Evolutionary conservation across 306 rosid genomes (phyloP), one percentile per base, ranked within the genome.

Genomic region (Acacia melanoxylon): DNA sequence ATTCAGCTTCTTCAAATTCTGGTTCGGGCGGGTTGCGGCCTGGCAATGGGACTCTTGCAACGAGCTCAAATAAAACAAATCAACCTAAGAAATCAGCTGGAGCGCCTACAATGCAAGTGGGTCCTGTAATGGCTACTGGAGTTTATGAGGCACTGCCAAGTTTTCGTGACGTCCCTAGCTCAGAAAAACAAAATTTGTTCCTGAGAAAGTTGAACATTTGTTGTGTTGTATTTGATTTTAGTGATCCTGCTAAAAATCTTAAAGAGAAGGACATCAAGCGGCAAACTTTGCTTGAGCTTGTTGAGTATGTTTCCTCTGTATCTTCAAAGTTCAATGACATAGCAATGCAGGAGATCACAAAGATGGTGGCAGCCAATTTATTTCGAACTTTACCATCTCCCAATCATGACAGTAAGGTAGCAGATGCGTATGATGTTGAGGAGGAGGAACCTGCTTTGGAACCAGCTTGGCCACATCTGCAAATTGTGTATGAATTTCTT

Each of bases 381-480:
- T 89, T 89, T 86, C 88, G 92, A 49, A 81, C 90, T 27, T 75
- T 87, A 27, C 80, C 90, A 1, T 83, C 82, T 70, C 49, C 83
- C n/a, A 87, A 75, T 84, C 88, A 56, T 69, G 92, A 89, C 37
- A 81, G 74, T 77, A 87, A 83, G 85, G 82, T 77, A 72, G 84
- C 85, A 29, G 92, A 89, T 79, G 51, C 44, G 35, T 87, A 85
- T 77, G 92, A 89, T 61, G 79, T 74, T 27, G 92, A 89, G 8
- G 92, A 89, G 78, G 92, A 89, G 80, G 92, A 89, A 44, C 90
- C 80, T 27, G 82, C 78, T 48, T 35, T 87, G 89, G 90, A 89
- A 42, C 92, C 89, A 0, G 92, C 90, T 20, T 89, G 92, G 92
- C 83, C 86, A 78, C 92, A 89, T 83, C 79, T 89, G 61, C 90